phyloP scores from a whole-genome alignment of 805 yeast species.

The Starmerella floricola region DNA sequence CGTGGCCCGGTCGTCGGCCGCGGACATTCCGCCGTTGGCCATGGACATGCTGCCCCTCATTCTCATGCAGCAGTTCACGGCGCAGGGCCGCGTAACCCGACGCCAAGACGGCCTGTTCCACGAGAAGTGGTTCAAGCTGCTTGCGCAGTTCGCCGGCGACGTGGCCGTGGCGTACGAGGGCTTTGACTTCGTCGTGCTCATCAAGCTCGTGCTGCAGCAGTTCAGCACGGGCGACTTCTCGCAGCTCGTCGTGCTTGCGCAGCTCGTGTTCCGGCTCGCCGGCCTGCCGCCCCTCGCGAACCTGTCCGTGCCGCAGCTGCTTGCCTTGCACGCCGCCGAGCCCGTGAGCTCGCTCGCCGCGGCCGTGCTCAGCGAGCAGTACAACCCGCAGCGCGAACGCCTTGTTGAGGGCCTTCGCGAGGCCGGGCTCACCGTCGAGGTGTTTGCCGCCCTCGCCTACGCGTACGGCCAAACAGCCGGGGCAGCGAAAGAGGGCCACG shows the following conservation, averaged over 20 bases:
- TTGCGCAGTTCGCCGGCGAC: conserved; percentile 19
- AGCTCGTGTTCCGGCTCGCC: conserved; percentile 10
- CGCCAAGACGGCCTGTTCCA: conserved; percentile 16
- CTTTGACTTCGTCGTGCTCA: conserved; percentile 14
- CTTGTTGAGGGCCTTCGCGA: conserved; percentile 2
- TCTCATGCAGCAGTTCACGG: conserved; percentile 18
- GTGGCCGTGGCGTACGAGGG: conserved; percentile 9
- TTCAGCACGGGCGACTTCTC: conserved; percentile 7
- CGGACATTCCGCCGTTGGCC: conserved; percentile 9
- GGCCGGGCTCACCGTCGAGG: neutral
- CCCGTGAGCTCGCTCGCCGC: conserved; percentile 2
- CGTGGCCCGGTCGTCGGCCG: conserved; percentile 10
- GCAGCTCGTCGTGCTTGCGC: conserved; percentile 10
- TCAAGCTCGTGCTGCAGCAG: conserved; percentile 13
- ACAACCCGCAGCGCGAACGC: conserved; percentile 7
- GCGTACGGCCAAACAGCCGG: conserved; percentile 6
- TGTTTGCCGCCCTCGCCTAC: conserved; percentile 9
- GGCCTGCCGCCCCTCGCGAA: conserved; percentile 12
- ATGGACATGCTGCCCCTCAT: conserved; percentile 19
- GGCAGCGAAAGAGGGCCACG: too few relatives aligned
- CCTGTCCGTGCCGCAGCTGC: conserved; percentile 13
- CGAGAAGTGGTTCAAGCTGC: conserved; percentile 15
- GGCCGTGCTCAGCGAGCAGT: conserved; percentile 13
- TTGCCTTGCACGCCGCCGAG: conserved; percentile 6
- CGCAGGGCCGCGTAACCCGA: conserved; percentile 12